These are phyloP conservation scores for Monoraphidium neglectum DNA, from an alignment of 139 green algal genomes.

Conservation along the genomic window DNA sequence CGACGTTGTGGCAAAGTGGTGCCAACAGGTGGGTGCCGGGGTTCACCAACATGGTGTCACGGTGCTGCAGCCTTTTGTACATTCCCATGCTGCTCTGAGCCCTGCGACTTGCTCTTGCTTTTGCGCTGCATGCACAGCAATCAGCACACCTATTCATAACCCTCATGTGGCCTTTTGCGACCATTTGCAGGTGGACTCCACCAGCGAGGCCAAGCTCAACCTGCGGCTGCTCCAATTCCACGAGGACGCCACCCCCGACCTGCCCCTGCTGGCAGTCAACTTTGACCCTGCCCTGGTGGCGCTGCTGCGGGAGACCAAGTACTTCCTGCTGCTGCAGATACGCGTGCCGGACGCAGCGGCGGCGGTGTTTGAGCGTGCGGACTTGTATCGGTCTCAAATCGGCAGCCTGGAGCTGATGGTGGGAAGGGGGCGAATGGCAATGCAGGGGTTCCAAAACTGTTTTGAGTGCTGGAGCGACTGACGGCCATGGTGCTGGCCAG, in stretches of 20 bases:
- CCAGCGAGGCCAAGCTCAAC: constrained; percentile 82
- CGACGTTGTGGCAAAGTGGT: constrained; percentile 65
- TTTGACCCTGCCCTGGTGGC: constrained; percentile 88
- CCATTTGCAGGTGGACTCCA: constrained; percentile 46
- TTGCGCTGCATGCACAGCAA: no score
- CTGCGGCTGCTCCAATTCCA: constrained; percentile 69
- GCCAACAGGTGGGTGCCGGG: constrained; percentile 38
- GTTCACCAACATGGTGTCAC: background rate
- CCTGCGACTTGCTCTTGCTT: no score
- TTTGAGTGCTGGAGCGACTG: no score
- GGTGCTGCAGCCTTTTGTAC: no score
- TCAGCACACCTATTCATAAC: no score
- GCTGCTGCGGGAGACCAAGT: constrained; percentile 88
- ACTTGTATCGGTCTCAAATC: constrained; percentile 81
- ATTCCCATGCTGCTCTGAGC: no score
- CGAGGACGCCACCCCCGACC: constrained; percentile 20
- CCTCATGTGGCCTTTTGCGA: background rate
- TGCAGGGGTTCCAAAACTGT: no score
- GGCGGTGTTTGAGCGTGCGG: constrained; percentile 63
- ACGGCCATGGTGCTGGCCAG: no score
- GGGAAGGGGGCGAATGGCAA: no score
- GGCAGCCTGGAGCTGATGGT: constrained; percentile 81
- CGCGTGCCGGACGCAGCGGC: constrained; percentile 34
- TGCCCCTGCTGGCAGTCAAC: constrained; percentile 72
- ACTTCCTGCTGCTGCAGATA: constrained; percentile 80